Evolutionary conservation across 148 eudicot species (phyloP).

Genomic region (Rhododendron henanense): DNA sequence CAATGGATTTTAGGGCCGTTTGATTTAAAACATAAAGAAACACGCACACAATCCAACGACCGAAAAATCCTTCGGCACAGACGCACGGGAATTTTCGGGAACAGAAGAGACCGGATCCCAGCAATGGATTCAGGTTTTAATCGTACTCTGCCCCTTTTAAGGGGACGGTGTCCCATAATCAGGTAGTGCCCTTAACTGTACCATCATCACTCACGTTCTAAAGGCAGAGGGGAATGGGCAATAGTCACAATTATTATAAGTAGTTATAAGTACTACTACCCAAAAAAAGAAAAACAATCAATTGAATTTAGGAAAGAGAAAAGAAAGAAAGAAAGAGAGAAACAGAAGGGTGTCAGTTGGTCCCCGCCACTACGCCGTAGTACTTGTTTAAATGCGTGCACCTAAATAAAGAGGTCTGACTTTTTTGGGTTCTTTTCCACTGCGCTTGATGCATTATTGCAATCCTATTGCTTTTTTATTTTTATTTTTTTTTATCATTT

Average conservation of each 20-base stretch:
- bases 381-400: not conserved
- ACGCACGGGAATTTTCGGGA: too few species aligned
- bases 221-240: not conserved
- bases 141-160: not conserved
- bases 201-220: not conserved
- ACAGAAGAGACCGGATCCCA: too few species aligned
- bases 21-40: too few species aligned
- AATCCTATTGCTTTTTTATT: not conserved
- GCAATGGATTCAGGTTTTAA: too few species aligned
- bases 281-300: not conserved
- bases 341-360: not conserved
- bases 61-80: too few species aligned
- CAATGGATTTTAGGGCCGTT: too few species aligned
- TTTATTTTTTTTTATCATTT: too few species aligned
- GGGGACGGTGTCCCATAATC: not conserved
- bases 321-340: not conserved
- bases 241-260: too few species aligned
- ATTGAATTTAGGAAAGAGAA: not conserved
- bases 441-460: not conserved
- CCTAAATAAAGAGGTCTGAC: constrained; percentile 1
- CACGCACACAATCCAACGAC: too few species aligned
- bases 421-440: not conserved
- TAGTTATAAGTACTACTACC: not conserved
- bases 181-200: not conserved
- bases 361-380: constrained; percentile 1